Conservation (phyloP, 2,329 filamentous ascomycete genomes). For the Colletotrichum filicis region DNA sequence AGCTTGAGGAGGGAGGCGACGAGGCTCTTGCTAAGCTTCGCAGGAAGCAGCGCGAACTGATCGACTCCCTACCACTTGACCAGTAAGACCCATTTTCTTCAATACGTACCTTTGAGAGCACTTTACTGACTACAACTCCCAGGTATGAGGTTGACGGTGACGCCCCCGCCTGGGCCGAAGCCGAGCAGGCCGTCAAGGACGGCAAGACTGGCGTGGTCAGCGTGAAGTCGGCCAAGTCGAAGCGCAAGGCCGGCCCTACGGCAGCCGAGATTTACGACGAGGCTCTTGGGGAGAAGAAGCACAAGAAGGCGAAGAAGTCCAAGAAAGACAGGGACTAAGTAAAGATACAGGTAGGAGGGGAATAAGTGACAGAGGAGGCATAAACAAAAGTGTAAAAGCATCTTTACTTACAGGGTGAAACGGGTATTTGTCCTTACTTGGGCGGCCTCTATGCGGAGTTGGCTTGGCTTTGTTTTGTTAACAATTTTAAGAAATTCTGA, state of each 20-base stretch:
- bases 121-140: slow-evolving; percentile 25
- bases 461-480: slow-evolving; percentile 14
- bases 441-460: slow-evolving; percentile 30
- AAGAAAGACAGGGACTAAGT: slow-evolving; percentile 39
- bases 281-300: slow-evolving; percentile 64
- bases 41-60: slow-evolving; percentile 86
- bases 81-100: slow-evolving; percentile 66
- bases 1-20: slow-evolving; percentile 85
- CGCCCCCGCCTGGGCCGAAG: slow-evolving; percentile 71
- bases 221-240: slow-evolving; percentile 81
- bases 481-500: background rate
- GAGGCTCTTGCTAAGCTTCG: slow-evolving; percentile 77
- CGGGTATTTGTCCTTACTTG: slow-evolving; percentile 17
- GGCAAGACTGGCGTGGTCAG: slow-evolving; percentile 76
- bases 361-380: background rate
- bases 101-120: background rate
- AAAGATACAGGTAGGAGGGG: no score
- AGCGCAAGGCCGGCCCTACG: slow-evolving; percentile 76
- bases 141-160: slow-evolving; percentile 75
- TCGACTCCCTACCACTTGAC: slow-evolving; percentile 90
- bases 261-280: slow-evolving; percentile 73
- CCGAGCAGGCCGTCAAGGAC: slow-evolving; percentile 80
- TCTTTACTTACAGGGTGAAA: slow-evolving; percentile 14
- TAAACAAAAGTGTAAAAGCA: slow-evolving; percentile 33
- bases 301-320: slow-evolving; percentile 62